Conservation (phyloP, 176 grass and related monocot species). For the Rhynchospora pubera region DNA sequence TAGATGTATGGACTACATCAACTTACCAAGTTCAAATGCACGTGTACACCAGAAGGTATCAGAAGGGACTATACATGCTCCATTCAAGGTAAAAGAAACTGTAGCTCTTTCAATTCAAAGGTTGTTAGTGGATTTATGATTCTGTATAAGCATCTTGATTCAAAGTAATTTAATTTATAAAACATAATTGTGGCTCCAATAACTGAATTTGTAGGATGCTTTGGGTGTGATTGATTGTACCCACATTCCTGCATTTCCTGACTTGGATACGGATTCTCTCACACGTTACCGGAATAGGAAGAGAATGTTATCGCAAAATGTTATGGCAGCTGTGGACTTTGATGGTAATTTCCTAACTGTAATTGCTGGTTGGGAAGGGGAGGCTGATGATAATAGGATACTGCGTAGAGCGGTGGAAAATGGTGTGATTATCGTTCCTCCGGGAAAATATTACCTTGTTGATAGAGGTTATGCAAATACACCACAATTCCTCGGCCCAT, state of each 20-base stretch:
- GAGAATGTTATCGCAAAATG: not conserved
- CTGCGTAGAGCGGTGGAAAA: not conserved
- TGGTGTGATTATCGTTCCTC: not conserved
- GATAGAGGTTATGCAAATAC: not conserved
- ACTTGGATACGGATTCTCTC: not conserved
- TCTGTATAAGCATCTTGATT: too few relatives aligned
- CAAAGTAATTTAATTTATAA: too few relatives aligned
- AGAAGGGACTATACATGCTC: not conserved
- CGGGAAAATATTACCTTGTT: not conserved
- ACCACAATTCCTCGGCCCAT: not conserved
- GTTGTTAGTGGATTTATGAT: too few relatives aligned
- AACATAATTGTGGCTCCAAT: too few relatives aligned
- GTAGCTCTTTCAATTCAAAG: too few relatives aligned
- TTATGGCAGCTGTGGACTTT: slow-evolving; percentile 3
- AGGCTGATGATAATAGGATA: not conserved
- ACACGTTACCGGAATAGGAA: not conserved
- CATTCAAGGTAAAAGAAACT: not conserved
- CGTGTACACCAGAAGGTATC: not conserved
- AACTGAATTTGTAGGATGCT: not conserved
- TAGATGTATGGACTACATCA: not conserved
- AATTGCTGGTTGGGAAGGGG: not conserved
- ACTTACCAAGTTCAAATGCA: not conserved
- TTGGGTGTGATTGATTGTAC: slow-evolving; percentile 6
- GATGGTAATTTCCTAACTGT: not conserved
- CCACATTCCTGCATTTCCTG: not conserved